Evolutionary conservation across 257 asterid species (phyloP), one percentile per base, ranked within the genome.

Genomic region (Catharanthus roseus): DNA sequence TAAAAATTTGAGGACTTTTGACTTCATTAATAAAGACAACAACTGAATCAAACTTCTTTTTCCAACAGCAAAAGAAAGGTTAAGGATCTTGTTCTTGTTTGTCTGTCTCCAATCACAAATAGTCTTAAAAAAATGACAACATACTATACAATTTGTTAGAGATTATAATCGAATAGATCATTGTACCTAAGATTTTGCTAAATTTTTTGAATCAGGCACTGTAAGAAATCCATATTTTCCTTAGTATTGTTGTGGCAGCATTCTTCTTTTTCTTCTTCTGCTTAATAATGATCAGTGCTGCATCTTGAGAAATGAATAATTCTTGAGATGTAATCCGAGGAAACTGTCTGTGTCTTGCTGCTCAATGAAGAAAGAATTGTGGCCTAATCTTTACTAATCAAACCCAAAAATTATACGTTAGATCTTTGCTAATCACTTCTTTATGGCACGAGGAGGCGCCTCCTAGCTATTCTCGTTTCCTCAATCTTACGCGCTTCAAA

Each of bases 281-380:
- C n/a, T n/a, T n/a, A n/a, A n/a, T n/a, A n/a, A n/a, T n/a, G n/a
- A n/a, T n/a, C n/a, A n/a, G n/a, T n/a, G n/a, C n/a, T n/a, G n/a
- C n/a, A n/a, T n/a, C n/a, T n/a, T n/a, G n/a, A n/a, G n/a, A n/a
- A n/a, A n/a, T n/a, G n/a, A n/a, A n/a, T n/a, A n/a, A n/a, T n/a
- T n/a, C n/a, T n/a, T n/a, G n/a, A n/a, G n/a, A n/a, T n/a, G n/a
- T n/a, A n/a, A n/a, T n/a, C n/a, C n/a, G n/a, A n/a, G n/a, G n/a
- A n/a, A n/a, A n/a, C n/a, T n/a, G n/a, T n/a, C n/a, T n/a, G n/a
- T n/a, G 42, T 16, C 41, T 23, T 60, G 8, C 13, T 5, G 42
- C 29, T 60, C 65, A 60, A 33, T 13, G 33, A 19, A 62, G 67
- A 62, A 62, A 18, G 28, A 33, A 62, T 62, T 62, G 42, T 60